Base-by-base conservation (phyloP, 2,329 filamentous ascomycete genomes). In the Didymosphaeria variabile region DNA sequence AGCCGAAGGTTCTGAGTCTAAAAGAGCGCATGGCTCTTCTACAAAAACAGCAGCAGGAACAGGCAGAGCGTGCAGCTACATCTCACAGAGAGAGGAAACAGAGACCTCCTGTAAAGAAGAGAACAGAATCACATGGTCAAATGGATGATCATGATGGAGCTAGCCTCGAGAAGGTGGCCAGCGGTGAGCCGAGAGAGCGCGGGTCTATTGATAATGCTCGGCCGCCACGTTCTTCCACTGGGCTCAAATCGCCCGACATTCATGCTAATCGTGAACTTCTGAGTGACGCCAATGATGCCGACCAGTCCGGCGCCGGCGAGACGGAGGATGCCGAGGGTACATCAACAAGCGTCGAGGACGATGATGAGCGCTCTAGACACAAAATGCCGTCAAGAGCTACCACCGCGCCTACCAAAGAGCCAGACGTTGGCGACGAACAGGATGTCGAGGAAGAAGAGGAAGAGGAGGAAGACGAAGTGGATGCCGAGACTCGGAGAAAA, bases 1-100 rank as follows among this genome's bases (percentile, higher is more conserved):
- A 92, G 70, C 94, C 94, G 1, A 97, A 98, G 79, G 93, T 94
- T 26, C 91, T 93, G 58, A 97, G 92, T 68, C 79, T 99, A 63
- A 99, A 98, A 79, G 95, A 99, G 77, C 88, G 95, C 64, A 97
- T 99, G 80, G 95, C 95, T 31, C 83, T 97, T 55, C 83, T 99
- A 17, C 95, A 99, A 77, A 94, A 92, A 75, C 93, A 98, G 77
- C 95, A 99, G 79, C 83, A 92, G 75, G 95, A 98, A 74, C 92
- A 95, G 75, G 92, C 94, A 5, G 86, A 90, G 64, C 86, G 94
- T 55, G 91, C 94, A 79, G 91, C 91, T 8, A 87, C 90, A 17
- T 85, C 85, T 21, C 84, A 89, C 58, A 96, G 96, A 77, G 93
- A 96, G 71, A 97, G 97, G 79, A 89, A 92, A 12, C 96, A 94